Evolutionary conservation across 2,329 filamentous ascomycete species (phyloP), one percentile per base, ranked within the genome.

Genomic region (Phaeosphaeria sp.): DNA sequence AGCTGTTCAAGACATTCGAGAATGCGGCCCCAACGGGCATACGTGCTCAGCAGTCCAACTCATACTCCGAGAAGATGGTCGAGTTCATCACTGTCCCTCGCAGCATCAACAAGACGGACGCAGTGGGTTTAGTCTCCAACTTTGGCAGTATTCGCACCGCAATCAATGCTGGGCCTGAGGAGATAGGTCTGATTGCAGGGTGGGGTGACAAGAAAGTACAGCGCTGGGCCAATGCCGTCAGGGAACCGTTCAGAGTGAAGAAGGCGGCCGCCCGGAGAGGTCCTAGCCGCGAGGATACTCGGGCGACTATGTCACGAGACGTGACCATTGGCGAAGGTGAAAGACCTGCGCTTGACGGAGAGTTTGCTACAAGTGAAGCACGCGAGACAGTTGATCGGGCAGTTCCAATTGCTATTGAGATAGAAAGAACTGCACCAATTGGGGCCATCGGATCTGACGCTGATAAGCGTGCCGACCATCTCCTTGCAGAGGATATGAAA

Each of bases 171-270:
- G 86, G 90, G 46, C 87, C 91, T 0, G 95, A 98, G 73, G 91
- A 96, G 76, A 85, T 99, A 36, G 87, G 88, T 15, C 81, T 91
- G 61, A 87, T 99, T n/a, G 86, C 89, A 27, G 95, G 95, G 0
- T 99, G 93, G 93, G 95, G 95, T 33, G 92, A 96, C 78, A 93
- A 92, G 80, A 99, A 99, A 78, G 92, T 97, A 21, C 90, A 90
- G 77, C 86, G 88, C 56, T 98, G 94, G 94, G 89, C 85, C 65
- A 85, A 83, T 55, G 90, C 90, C 10, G 90, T 97, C 1, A 86
- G 92, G 58, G 93, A 96, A 77, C 92, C 92, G 0, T 97, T 98
- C 68, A 82, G 92, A 56, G 87, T 90, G 5, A 87, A 88, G 67
- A 90, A 89, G 69, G 86, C 90, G 1, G 86, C 84, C n/a, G 86